These are phyloP conservation scores for Naganishia antarctica DNA, from an alignment of 768 basidiomycete genomes.

Conservation along the genomic window DNA sequence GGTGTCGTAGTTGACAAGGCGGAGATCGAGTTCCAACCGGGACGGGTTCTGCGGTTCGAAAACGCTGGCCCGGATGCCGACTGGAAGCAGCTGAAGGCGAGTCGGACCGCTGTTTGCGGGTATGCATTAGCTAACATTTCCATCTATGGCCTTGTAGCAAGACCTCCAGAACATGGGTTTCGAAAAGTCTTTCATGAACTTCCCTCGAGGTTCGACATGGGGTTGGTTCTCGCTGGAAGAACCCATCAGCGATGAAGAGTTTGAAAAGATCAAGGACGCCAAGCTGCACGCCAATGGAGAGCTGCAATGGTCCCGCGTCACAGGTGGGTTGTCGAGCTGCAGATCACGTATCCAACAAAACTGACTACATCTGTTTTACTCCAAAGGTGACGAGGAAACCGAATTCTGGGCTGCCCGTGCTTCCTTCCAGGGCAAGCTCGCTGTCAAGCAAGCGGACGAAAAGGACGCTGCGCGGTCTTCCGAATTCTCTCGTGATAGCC, in stretches of 20 bases:
- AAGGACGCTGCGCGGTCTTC: constrained; percentile 25
- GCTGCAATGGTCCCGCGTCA: constrained; percentile 40
- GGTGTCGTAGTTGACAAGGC: constrained; percentile 40
- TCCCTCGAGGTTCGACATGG: constrained; percentile 42
- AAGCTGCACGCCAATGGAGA: constrained; percentile 40
- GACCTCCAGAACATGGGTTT: constrained; percentile 40
- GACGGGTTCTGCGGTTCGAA: constrained; percentile 45
- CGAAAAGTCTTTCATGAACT: constrained; percentile 46
- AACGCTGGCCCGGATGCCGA: constrained; percentile 44
- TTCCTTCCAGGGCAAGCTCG: constrained; percentile 46
- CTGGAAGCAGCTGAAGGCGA: constrained; percentile 50
- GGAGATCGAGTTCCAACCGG: constrained; percentile 37
- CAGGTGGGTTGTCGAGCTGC: constrained; percentile 27
- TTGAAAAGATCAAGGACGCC: constrained; percentile 40
- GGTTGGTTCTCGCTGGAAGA: constrained; percentile 43
- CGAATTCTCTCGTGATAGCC: constrained; percentile 26
- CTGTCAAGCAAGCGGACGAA: constrained; percentile 37
- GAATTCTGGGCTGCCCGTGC: constrained; percentile 48
- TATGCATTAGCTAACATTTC: not conserved
- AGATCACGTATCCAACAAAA: not conserved
- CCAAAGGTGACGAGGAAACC: constrained; percentile 42
- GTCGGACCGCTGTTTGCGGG: constrained; percentile 10
- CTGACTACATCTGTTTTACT: not conserved
- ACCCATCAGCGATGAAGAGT: constrained; percentile 40
- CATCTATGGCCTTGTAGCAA: constrained; percentile 23